Evolutionary conservation across 257 asterid species (phyloP).

Genomic region (Parsonsia alboflavescens): DNA sequence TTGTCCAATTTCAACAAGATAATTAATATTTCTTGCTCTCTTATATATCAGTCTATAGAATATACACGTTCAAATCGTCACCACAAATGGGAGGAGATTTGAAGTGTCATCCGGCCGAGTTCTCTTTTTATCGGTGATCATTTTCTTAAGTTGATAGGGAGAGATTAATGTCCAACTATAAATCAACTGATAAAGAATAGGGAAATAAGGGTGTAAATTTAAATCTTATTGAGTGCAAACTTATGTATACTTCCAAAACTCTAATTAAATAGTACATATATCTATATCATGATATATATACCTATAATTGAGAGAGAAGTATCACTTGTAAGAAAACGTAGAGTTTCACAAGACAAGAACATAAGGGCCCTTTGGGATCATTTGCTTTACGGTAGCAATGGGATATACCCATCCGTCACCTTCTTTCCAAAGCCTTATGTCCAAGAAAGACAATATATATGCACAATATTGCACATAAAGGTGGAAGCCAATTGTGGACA

Average conservation of each 20-base stretch:
- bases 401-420: neutral
- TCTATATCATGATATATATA: no score
- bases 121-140: no score
- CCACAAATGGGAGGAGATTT: neutral
- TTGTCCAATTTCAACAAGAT: neutral
- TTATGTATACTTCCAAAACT: no score
- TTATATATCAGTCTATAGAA: neutral
- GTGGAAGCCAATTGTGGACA: slow-evolving; percentile 5
- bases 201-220: no score
- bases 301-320: no score
- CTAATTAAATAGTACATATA: no score
- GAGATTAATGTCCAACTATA: no score
- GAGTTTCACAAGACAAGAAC: neutral
- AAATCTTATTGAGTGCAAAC: no score
- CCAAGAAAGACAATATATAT: neutral
- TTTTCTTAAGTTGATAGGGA: no score
- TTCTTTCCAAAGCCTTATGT: neutral
- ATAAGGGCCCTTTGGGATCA: neutral
- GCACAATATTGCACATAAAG: no score
- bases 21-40: neutral
- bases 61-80: neutral
- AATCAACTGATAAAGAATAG: no score
- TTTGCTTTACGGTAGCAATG: neutral
- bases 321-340: no score
- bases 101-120: neutral